Evolutionary conservation across 148 eudicot species (phyloP).

Genomic region (Amaranthus cruentus): DNA sequence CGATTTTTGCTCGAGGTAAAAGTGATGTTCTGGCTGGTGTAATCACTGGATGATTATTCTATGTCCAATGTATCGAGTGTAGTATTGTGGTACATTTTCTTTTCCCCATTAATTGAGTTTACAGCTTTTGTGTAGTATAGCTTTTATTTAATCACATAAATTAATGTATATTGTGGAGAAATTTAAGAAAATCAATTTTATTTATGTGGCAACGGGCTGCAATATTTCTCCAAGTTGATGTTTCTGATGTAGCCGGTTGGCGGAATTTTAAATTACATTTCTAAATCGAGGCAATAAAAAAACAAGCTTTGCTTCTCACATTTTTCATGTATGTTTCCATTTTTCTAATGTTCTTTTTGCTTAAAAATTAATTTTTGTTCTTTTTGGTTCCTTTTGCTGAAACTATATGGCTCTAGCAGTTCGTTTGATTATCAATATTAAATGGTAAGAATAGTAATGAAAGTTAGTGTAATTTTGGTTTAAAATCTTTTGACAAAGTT

Average conservation of each 20-base stretch:
- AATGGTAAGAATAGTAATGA: too few species aligned
- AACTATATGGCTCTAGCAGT: too few species aligned
- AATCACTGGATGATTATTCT: slow-evolving; percentile 44
- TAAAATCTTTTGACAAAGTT: too few species aligned
- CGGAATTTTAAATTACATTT: background rate
- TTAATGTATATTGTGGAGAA: slow-evolving; percentile 18
- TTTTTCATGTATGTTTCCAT: background rate
- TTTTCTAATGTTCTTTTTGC: background rate
- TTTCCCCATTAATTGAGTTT: slow-evolving; percentile 16
- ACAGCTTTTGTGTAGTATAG: slow-evolving; percentile 15
- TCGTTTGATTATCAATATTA: too few species aligned
- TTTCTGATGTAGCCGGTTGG: slow-evolving; percentile 9
- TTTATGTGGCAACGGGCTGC: background rate
- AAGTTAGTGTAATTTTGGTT: too few species aligned
- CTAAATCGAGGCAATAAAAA: background rate
- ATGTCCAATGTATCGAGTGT: slow-evolving; percentile 12
- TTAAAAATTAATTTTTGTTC: too few species aligned
- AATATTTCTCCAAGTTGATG: background rate
- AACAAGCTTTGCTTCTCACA: background rate
- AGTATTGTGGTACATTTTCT: slow-evolving; percentile 8
- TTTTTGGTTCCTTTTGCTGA: too few species aligned
- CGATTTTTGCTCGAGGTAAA: slow-evolving; percentile 84
- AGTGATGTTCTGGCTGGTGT: slow-evolving; percentile 88
- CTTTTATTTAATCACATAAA: slow-evolving; percentile 5
- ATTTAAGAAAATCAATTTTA: slow-evolving; percentile 4